These are phyloP conservation scores for Trypanosoma theileri DNA, from an alignment of 208 protist genomes.

Conservation along the genomic window DNA sequence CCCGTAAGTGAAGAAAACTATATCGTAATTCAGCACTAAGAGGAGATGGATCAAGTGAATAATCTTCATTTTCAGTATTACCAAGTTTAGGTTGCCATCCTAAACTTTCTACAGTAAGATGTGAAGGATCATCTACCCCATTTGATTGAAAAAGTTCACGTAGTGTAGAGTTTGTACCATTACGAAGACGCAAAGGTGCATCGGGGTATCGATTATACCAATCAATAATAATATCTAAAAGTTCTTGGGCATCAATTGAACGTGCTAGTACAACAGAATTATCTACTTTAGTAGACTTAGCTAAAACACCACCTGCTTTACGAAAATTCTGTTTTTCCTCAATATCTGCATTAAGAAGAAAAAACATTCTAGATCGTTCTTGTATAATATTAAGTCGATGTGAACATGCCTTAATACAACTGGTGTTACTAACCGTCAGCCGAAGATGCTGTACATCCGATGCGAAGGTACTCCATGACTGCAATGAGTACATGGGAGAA, in stretches of 20 bases:
- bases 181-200: conserved; percentile 45
- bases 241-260: conserved; percentile 75
- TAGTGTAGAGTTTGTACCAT: conserved; percentile 69
- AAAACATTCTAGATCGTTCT: conserved; percentile 91
- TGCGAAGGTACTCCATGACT: conserved; percentile 72
- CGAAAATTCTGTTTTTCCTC: conserved; percentile 76
- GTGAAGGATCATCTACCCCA: conserved; percentile 54
- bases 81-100: conserved; percentile 64
- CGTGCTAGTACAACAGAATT: conserved; percentile 70
- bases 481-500: conserved; percentile 28
- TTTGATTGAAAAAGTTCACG: conserved; percentile 66
- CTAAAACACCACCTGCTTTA: conserved; percentile 86
- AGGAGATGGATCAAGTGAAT: conserved; percentile 35
- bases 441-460: conserved; percentile 69
- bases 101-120: conserved; percentile 81
- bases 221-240: conserved; percentile 79
- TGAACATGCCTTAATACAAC: conserved; percentile 73
- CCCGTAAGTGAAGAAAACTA: conserved; percentile 68
- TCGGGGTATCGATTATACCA: conserved; percentile 60
- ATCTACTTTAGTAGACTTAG: conserved; percentile 80
- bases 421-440: conserved; percentile 71
- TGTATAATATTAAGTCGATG: conserved; percentile 92
- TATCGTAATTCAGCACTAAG: conserved; percentile 83
- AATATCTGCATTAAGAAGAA: conserved; percentile 87
- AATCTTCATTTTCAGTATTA: conserved; percentile 27